Base-by-base conservation (phyloP, 768 basidiomycete species). In the Amanita thiersii region DNA sequence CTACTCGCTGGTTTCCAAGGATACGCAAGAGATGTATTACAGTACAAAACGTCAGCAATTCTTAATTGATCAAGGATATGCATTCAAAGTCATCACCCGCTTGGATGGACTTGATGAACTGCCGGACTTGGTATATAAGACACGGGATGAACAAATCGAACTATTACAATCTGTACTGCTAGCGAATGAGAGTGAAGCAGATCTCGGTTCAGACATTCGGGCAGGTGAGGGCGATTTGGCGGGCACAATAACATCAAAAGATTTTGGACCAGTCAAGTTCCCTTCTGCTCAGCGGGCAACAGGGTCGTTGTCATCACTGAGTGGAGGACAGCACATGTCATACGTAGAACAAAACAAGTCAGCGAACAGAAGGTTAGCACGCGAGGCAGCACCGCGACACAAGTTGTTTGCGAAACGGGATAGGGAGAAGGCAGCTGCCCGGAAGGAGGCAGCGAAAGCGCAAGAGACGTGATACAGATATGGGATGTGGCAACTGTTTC, bases 11-110 rank as follows among this genome's bases (percentile, higher is more conserved):
- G 96, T 99, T 24, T 97, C 93, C 18, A 96, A 96, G 62, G 94
- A 97, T 64, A 99, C 94, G 3, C 91, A 96, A 56, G 96, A 98
- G 64, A 98, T 98, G 91, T 99, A 83, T 63, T 99, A 97, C 72
- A 93, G 89, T 58, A 94, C 96, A 2, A 99, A 99, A 64, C 81
- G 96, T 11, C 96, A 98, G 56, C 92, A 97, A 56, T 99, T 99
- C 66, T 68, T 99, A 51, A 94, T 99, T 55, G 96, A 99, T 57
- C 93, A 97, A 63, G 94, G 96, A 2, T 99, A 99, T 63, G 87
- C 94, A 4, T 99, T 99, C 78, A 98, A 98, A 63, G 94, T 99
- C 40, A 98, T 99, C 63, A 98, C 96, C 2, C 88, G 93, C 52
- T 77, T 99, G 12, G 92, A 98, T 48, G 96, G 96, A 6, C 70